Conservation (phyloP, 257 asterid genomes). For the Przewalskia tangutica region DNA sequence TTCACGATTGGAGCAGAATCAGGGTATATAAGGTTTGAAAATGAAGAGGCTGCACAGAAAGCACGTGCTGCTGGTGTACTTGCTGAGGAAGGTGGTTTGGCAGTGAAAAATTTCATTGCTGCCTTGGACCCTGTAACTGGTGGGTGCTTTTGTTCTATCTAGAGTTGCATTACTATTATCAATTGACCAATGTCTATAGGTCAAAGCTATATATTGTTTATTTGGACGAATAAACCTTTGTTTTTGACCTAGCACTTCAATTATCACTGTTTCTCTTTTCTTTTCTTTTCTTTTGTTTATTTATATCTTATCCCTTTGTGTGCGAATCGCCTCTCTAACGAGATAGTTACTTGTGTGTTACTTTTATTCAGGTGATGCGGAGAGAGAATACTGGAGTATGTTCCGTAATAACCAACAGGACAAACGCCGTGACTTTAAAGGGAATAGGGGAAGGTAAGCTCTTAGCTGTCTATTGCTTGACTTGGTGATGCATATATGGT, state of each 20-base stretch:
- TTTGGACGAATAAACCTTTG: not conserved
- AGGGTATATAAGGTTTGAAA: constrained; percentile 86
- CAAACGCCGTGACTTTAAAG: constrained; percentile 43
- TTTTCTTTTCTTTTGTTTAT: not conserved
- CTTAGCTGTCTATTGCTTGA: not conserved
- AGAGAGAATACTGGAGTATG: constrained; percentile 75
- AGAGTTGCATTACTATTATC: not conserved
- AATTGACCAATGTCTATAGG: not conserved
- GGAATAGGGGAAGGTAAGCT: constrained; percentile 65
- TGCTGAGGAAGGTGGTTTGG: constrained; percentile 74
- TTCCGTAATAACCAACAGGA: constrained; percentile 50
- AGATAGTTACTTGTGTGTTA: not conserved
- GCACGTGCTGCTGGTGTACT: constrained; percentile 93
- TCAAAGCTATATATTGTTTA: not conserved
- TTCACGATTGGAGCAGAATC: constrained; percentile 60
- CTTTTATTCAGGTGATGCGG: constrained; percentile 65
- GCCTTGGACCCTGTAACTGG: constrained; percentile 82
- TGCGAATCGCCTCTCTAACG: not conserved
- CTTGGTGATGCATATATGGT: not conserved
- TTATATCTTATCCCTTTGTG: not conserved
- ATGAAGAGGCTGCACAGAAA: constrained; percentile 62
- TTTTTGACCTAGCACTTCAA: not conserved
- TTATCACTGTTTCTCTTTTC: not conserved
- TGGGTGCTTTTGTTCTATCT: constrained; percentile 11
- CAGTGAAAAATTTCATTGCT: constrained; percentile 72